Base-by-base conservation (phyloP, 805 yeast genomes). In the Wickerhamomyces silvicola region DNA sequence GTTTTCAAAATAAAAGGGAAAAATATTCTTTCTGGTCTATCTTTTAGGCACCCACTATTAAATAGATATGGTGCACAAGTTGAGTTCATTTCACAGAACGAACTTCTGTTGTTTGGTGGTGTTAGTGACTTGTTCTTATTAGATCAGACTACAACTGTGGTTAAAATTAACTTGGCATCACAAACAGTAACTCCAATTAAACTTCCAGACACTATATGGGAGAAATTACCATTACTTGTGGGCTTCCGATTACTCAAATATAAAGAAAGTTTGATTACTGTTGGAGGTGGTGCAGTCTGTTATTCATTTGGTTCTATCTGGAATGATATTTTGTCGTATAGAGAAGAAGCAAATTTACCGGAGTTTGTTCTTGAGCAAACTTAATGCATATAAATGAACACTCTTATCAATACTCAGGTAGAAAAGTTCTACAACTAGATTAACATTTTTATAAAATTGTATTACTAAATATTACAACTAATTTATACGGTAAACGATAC, bases 241-340 rank as follows among this genome's bases (percentile, higher is more conserved):
- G 87, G 87, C 2, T 70, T 69, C 39, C 70, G 67, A 22, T 33
- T 70, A 16, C 51, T 59, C 10, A 48, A 52, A 4, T 28, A 44
- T 4, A 28, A 41, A n/a, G 34, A 37, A 3, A 41, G 41, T 6
- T 14, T 52, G 6, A 32, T 56, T 14, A 27, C 55, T 4, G 41
- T 73, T 26, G 81, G 78, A 7, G 90, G 94, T 4, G 94, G 94
- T 4, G 88, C 82, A 1, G 85, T 82, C 1, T 83, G 94, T 49
- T 83, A 79, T 42, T 81, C 88, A 1, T 84, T 82, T 57, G 94
- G 94, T 0, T 63, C 78, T 1, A 65, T 64, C 14, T 68, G 72
- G 68, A 70, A 71, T 31, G 38, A 38, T 21, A 14, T 30, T 15
- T 15, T 44, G 12, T 21, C 36, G 5, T 17, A 37, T 18, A 45